Evolutionary conservation across 768 basidiomycete species (phyloP).

Genomic region (Russula virescens): DNA sequence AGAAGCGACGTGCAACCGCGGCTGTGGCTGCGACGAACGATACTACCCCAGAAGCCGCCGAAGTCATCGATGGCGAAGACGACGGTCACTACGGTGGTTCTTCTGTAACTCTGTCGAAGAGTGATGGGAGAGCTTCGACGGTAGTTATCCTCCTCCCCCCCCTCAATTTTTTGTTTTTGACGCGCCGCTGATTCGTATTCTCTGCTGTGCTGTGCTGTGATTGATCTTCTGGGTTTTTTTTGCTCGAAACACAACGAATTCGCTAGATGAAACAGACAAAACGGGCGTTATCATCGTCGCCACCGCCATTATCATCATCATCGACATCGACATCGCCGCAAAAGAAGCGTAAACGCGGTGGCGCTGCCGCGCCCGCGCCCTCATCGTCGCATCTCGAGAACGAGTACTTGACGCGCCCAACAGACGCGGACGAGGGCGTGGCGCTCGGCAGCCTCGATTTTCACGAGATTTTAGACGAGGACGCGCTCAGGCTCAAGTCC

Average conservation of each 20-base stretch:
- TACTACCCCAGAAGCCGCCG: not conserved
- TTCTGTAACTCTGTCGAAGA: not conserved
- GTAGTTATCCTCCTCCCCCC: slow-evolving; percentile 16
- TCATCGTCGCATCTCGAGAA: slow-evolving; percentile 35
- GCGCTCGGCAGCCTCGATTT: slow-evolving; percentile 58
- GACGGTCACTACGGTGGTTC: too few relatives aligned
- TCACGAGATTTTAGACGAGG: slow-evolving; percentile 65
- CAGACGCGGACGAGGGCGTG: slow-evolving; percentile 46
- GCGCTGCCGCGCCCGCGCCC: slow-evolving; percentile 24
- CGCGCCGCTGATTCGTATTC: too few relatives aligned
- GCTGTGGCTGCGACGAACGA: not conserved
- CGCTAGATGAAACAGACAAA: not conserved
- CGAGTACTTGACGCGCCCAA: slow-evolving; percentile 50
- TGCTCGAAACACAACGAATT: too few relatives aligned
- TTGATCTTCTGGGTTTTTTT: too few relatives aligned
- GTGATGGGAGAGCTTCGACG: slow-evolving; percentile 11
- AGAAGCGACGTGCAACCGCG: slow-evolving; percentile 8
- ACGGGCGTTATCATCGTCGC: not conserved
- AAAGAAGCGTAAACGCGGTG: slow-evolving; percentile 48
- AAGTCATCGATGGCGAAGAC: not conserved
- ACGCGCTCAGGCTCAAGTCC: slow-evolving; percentile 55
- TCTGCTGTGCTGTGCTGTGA: too few relatives aligned
- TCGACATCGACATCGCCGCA: slow-evolving; percentile 30
- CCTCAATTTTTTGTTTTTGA: too few relatives aligned
- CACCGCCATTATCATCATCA: not conserved